These are phyloP conservation scores for Vinca minor DNA, from an alignment of 257 asterid genomes.

Conservation along the genomic window DNA sequence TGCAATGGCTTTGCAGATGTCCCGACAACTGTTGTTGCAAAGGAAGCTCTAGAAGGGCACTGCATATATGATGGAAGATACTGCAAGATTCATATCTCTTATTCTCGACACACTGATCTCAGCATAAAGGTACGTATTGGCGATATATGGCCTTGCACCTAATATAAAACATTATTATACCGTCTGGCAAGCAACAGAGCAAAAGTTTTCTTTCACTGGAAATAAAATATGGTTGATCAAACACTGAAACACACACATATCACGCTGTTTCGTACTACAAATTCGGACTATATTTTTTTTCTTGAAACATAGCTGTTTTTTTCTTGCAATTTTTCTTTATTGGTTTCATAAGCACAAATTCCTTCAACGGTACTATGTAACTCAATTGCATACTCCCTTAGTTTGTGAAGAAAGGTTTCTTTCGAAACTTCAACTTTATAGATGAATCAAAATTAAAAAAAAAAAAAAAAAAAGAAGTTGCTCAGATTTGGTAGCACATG, in stretches of 20 bases:
- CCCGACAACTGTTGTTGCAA: conserved; percentile 88
- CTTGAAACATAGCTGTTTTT: background rate
- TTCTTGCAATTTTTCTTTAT: no score
- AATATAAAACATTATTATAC: background rate
- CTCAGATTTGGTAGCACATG: background rate
- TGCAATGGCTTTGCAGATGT: conserved; percentile 48
- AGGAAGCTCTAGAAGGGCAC: conserved; percentile 95
- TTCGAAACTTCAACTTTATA: background rate
- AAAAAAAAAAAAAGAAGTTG: no score
- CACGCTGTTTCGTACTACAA: background rate
- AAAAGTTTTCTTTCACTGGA: background rate
- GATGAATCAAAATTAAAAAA: background rate
- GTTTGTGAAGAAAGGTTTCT: background rate
- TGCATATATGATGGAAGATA: conserved; percentile 95
- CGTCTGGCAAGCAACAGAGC: background rate
- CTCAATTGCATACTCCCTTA: background rate
- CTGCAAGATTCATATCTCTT: conserved; percentile 95
- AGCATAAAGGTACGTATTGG: conserved; percentile 58
- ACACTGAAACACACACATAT: background rate
- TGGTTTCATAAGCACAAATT: no score
- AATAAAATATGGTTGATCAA: background rate
- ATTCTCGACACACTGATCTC: conserved; percentile 96
- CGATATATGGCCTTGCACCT: background rate
- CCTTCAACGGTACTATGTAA: no score
- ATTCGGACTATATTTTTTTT: background rate